Evolutionary conservation across 176 grass and related monocot species (phyloP).

Genomic region (Hordeum vulgare): DNA sequence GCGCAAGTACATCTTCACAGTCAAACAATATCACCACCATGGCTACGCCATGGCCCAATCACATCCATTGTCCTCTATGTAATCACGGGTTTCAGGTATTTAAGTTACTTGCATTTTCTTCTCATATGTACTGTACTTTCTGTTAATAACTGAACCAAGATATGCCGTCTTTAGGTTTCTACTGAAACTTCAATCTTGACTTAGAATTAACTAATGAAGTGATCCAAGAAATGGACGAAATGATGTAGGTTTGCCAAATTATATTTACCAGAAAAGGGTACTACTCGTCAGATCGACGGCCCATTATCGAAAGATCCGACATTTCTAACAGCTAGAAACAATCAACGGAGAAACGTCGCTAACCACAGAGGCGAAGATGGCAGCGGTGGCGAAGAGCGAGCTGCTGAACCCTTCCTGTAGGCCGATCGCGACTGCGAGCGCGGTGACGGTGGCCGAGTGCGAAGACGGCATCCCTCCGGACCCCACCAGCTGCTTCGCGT

Average conservation of each 20-base stretch:
- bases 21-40: not conserved
- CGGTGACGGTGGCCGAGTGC: slow-evolving; percentile 81
- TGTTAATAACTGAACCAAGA: not conserved
- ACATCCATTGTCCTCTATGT: not conserved
- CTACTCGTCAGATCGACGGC: not conserved
- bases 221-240: not conserved
- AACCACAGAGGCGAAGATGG: slow-evolving; percentile 76
- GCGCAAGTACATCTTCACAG: not conserved
- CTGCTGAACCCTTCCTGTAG: slow-evolving; percentile 57
- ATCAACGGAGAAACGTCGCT: not conserved
- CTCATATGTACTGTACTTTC: not conserved
- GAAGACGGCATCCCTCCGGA: slow-evolving; percentile 87
- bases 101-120: not conserved
- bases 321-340: not conserved
- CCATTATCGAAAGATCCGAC: not conserved
- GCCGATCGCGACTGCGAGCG: slow-evolving; percentile 59
- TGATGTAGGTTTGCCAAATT: not conserved
- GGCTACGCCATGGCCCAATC: not conserved
- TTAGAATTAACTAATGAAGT: not conserved
- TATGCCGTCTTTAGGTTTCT: not conserved
- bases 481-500: slow-evolving; percentile 76
- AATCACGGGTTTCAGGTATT: not conserved
- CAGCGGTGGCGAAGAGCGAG: slow-evolving; percentile 71
- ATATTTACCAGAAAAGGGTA: no score
- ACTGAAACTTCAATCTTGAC: not conserved